phyloP scores from a whole-genome alignment of 441 rosid species.

The Euphorbia neoarborescens region DNA sequence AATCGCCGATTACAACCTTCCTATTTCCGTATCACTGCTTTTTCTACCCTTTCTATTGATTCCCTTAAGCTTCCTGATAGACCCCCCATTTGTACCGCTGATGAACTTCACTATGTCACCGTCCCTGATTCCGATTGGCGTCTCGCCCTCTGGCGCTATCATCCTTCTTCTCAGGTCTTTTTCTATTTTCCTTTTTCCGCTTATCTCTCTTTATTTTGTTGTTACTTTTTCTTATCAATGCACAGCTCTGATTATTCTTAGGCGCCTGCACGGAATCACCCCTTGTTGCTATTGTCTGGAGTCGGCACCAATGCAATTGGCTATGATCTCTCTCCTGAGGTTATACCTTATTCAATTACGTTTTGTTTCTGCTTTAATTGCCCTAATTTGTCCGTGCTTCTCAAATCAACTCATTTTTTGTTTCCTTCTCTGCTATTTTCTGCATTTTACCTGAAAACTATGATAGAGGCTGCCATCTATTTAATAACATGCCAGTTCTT shows the following conservation, averaged over 20 bases:
- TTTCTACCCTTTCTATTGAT: slow-evolving; percentile 33
- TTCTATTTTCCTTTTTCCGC: neutral
- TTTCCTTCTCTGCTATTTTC: neutral
- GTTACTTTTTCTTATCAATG: neutral
- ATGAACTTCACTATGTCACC: slow-evolving; percentile 76
- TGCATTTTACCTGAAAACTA: neutral
- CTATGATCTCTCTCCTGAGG: slow-evolving; percentile 85
- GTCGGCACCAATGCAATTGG: slow-evolving; percentile 95
- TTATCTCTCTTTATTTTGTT: slow-evolving; percentile 4
- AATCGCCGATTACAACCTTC: neutral
- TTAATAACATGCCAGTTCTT: neutral
- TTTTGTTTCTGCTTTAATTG: neutral
- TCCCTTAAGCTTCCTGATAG: slow-evolving; percentile 35
- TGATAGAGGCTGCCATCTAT: neutral
- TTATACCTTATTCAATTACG: slow-evolving; percentile 19
- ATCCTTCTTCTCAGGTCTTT: slow-evolving; percentile 62
- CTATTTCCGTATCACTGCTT: slow-evolving; percentile 35
- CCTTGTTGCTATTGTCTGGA: slow-evolving; percentile 77
- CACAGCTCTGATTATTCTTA: slow-evolving; percentile 17
- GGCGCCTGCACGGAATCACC: slow-evolving; percentile 79
- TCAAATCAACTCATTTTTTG: neutral
- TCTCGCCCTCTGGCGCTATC: slow-evolving; percentile 92
- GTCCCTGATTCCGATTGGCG: slow-evolving; percentile 68
- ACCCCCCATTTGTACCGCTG: slow-evolving; percentile 77
- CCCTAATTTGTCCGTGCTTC: neutral